phyloP scores from a whole-genome alignment of 2,329 filamentous ascomycete species.

The Trichoderma hamatum region DNA sequence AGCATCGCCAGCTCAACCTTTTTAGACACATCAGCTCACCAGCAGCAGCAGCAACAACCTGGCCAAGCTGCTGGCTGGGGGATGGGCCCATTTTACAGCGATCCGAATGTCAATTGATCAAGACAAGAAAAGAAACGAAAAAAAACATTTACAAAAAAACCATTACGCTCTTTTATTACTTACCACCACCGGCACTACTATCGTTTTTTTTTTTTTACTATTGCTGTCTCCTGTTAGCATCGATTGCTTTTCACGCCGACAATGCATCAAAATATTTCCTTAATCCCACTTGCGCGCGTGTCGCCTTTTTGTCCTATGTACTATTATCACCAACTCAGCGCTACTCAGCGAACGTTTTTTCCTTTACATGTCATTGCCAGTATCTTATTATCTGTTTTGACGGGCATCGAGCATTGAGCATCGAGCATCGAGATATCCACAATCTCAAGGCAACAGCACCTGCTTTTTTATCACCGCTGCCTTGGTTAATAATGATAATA shows the following conservation, averaged over 20 bases:
- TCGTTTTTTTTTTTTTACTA: neutral
- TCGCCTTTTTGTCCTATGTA: slow-evolving; percentile 16
- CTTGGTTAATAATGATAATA: slow-evolving; percentile 43
- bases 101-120: slow-evolving; percentile 40
- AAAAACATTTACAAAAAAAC: neutral
- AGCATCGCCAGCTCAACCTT: slow-evolving; percentile 42
- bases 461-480: neutral
- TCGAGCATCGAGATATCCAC: neutral
- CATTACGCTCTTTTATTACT: slow-evolving; percentile 28
- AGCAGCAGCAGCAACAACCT: slow-evolving; percentile 31
- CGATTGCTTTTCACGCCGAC: slow-evolving; percentile 11
- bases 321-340: slow-evolving; percentile 27
- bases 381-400: slow-evolving; percentile 1
- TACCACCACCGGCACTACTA: neutral
- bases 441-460: slow-evolving; percentile 3
- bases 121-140: neutral
- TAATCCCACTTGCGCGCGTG: slow-evolving; percentile 9
- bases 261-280: slow-evolving; percentile 23
- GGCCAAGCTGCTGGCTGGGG: slow-evolving; percentile 35
- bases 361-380: neutral
- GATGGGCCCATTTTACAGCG: slow-evolving; percentile 43
- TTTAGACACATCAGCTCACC: slow-evolving; percentile 38
- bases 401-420: neutral
- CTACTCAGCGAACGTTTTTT: slow-evolving; percentile 25
- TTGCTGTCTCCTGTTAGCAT: neutral